Evolutionary conservation across 371 early-diverging fungal genomes (phyloP).

Genomic region (Mortierella sp.): DNA sequence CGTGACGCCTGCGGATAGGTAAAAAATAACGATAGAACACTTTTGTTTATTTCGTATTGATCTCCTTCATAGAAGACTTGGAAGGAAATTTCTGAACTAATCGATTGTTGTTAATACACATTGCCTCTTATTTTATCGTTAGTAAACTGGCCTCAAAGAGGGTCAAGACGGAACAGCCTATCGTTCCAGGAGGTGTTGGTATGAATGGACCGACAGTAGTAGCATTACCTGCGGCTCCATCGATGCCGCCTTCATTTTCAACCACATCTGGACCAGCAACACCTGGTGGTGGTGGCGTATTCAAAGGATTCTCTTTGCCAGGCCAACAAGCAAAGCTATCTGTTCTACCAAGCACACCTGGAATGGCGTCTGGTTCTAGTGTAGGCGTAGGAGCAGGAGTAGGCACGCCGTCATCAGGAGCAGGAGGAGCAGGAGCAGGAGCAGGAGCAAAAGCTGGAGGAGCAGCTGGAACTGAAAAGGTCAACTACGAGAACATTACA

Average conservation of each 20-base stretch:
- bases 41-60: background rate
- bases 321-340: conserved; percentile 30
- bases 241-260: conserved; percentile 19
- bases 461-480: conserved; percentile 49
- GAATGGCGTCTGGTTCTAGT: conserved; percentile 10
- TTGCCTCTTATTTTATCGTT: conserved; percentile 2
- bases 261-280: conserved; percentile 24
- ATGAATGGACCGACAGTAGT: conserved; percentile 3
- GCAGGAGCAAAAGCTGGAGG: background rate
- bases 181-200: conserved; percentile 8
- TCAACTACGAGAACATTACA: conserved; percentile 74
- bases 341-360: too few relatives aligned
- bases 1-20: conserved; percentile 30
- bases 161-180: conserved; percentile 28
- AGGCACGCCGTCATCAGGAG: conserved; percentile 1
- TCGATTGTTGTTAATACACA: too few relatives aligned
- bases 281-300: conserved; percentile 21
- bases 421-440: conserved; percentile 22
- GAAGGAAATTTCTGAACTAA: too few relatives aligned
- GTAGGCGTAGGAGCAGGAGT: conserved; percentile 10
- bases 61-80: too few relatives aligned
- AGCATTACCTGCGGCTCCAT: conserved; percentile 4
- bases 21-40: background rate
- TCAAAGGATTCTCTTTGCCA: conserved; percentile 44
- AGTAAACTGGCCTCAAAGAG: conserved; percentile 32